Conservation (phyloP, 2,329 filamentous ascomycete genomes). For the Talaromyces sp. region DNA sequence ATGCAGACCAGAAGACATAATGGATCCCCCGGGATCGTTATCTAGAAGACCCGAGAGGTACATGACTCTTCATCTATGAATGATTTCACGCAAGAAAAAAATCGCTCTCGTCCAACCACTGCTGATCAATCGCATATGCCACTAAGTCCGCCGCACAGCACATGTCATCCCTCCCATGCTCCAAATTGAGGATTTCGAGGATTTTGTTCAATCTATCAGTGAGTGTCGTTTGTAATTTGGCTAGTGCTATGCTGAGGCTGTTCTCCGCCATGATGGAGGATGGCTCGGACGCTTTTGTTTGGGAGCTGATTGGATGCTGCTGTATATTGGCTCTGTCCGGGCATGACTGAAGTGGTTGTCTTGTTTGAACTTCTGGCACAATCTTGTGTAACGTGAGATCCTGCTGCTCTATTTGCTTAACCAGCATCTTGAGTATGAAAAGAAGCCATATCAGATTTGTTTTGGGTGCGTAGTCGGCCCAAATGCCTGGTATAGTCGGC, state of each 20-base stretch:
- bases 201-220: constrained; percentile 32
- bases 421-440: constrained; percentile 56
- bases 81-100: constrained; percentile 28
- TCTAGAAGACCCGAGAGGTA: no score
- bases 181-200: constrained; percentile 36
- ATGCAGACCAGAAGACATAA: neutral
- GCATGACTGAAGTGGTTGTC: constrained; percentile 32
- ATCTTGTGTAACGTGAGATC: constrained; percentile 19
- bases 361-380: constrained; percentile 9
- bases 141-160: constrained; percentile 43
- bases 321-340: constrained; percentile 30
- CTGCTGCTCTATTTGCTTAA: constrained; percentile 35
- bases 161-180: constrained; percentile 40
- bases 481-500: constrained; percentile 40
- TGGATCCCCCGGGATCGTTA: neutral
- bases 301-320: neutral
- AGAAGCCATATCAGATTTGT: constrained; percentile 64
- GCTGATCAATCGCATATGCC: constrained; percentile 42
- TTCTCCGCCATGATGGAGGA: neutral
- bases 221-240: constrained; percentile 29
- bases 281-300: neutral
- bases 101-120: constrained; percentile 39
- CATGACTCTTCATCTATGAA: no score
- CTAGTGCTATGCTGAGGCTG: constrained; percentile 9
- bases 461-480: constrained; percentile 55